Conservation (phyloP, 495 filamentous ascomycete genomes). For the Astrocystis sublimbata region DNA sequence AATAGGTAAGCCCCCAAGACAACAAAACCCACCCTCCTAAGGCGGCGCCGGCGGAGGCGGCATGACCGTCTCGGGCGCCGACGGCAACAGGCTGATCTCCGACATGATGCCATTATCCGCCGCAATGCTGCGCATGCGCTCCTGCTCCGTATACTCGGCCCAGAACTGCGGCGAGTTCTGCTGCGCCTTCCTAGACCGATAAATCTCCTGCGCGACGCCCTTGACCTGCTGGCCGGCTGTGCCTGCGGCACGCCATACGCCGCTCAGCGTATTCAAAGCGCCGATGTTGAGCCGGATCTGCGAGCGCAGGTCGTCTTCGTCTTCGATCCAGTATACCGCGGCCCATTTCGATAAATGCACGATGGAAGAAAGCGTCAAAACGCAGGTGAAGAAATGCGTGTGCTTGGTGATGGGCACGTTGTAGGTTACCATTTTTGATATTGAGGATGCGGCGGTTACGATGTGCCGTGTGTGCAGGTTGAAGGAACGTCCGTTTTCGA, state of each 20-base stretch:
- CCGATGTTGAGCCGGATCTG: constrained; percentile 80
- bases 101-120: constrained; percentile 57
- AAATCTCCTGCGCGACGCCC: constrained; percentile 67
- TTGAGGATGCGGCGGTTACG: constrained; percentile 71
- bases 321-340: constrained; percentile 52
- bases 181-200: constrained; percentile 56
- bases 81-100: constrained; percentile 44
- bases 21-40: too few species aligned
- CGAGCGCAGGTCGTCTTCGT: constrained; percentile 74
- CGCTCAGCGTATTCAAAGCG: constrained; percentile 70
- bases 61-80: constrained; percentile 21
- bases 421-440: constrained; percentile 76
- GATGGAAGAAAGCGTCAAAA: constrained; percentile 68
- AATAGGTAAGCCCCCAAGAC: too few species aligned
- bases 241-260: constrained; percentile 76
- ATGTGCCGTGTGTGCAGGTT: constrained; percentile 80
- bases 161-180: constrained; percentile 53
- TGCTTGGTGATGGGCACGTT: constrained; percentile 71
- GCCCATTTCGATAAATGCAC: constrained; percentile 65
- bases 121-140: constrained; percentile 55
- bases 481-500: constrained; percentile 57
- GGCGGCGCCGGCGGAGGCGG: constrained; percentile 8
- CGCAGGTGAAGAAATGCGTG: constrained; percentile 88
- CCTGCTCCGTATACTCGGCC: constrained; percentile 53
- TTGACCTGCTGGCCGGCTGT: constrained; percentile 73